phyloP scores from a whole-genome alignment of 768 basidiomycete species.

The Leucocoprinus sp. region DNA sequence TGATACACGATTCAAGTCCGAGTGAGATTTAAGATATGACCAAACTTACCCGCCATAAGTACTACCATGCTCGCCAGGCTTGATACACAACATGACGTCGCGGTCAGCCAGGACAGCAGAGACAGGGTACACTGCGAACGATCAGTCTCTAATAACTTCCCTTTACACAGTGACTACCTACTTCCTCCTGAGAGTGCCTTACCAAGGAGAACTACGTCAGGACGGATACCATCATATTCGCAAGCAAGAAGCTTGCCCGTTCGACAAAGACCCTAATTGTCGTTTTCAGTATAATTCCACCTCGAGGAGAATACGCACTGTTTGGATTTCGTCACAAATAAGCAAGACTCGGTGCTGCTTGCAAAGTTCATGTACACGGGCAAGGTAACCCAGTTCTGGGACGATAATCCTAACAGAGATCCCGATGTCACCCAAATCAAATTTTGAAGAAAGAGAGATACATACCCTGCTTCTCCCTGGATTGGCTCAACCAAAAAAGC shows the following conservation, averaged over 20 bases:
- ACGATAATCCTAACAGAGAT: constrained; percentile 67
- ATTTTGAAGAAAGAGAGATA: neutral
- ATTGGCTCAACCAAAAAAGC: constrained; percentile 97
- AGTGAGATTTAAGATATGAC: constrained; percentile 1
- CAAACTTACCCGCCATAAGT: constrained; percentile 84
- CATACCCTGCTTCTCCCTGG: constrained; percentile 97
- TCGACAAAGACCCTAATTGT: constrained; percentile 68
- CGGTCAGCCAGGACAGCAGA: constrained; percentile 88
- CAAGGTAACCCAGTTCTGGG: constrained; percentile 81
- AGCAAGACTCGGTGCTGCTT: constrained; percentile 90
- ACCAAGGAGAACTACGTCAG: constrained; percentile 88
- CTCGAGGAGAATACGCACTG: constrained; percentile 47
- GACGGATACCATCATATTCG: constrained; percentile 81
- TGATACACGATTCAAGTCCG: constrained; percentile 18
- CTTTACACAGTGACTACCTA: constrained; percentile 27
- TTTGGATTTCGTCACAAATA: constrained; percentile 98
- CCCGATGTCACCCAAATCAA: neutral
- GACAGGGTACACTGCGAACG: constrained; percentile 77
- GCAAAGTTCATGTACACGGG: constrained; percentile 72
- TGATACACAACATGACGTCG: constrained; percentile 91
- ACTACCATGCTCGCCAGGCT: constrained; percentile 92
- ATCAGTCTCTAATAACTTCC: neutral
- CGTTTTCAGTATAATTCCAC: neutral
- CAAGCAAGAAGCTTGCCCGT: constrained; percentile 92
- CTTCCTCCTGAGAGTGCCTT: constrained; percentile 96